Base-by-base conservation (phyloP, 495 filamentous ascomycete species). In the Lasiosphaeria ovina region DNA sequence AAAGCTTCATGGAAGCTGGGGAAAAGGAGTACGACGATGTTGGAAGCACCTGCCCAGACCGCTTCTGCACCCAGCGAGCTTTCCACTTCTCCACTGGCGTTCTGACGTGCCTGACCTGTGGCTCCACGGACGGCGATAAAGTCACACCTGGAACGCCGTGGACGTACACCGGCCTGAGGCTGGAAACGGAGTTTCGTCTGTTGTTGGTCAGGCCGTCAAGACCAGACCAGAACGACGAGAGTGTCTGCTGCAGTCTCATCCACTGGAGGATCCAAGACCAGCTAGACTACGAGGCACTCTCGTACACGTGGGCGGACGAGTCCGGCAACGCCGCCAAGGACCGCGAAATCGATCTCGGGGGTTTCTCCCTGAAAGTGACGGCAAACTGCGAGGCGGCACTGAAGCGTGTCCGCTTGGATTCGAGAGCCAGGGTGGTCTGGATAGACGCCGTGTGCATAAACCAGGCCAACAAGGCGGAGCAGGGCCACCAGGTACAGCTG, bases 381-480 rank as follows among this genome's bases (percentile, higher is more conserved):
- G 31, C 47, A 10, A 66, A 62, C 36, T 56, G 54, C 52, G 47
- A 62, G 12, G 38, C 51, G 2, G 55, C 45, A 16, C 38, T 62
- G 48, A 50, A 40, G 31, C 12, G 36, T 3, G 17, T 57, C 8
- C 47, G 54, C 5, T 36, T 44, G 4, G 35, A 32, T 0, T 16
- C 33, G 6, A 6, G 17, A 7, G 36, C 14, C 12, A 44, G 63
- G n/a, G 35, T 17, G 11, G n/a, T 73, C 11, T 73, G 71, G 71
- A 66, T 71, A n/a, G 71, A 74, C 51, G 57, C 59, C 11, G 60
- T 74, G 12, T 74, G 67, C 50, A 74, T 74, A 52, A 58, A 74
- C 61, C 69, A 74, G 50, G 36, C 47, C 16, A 63, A 67, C 42
- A 54, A 58, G 10, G 34, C 10, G n/a, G 72, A 74, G 56, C 48